Base-by-base conservation (phyloP, 139 green algal species). In the Picochlorum sp. region DNA sequence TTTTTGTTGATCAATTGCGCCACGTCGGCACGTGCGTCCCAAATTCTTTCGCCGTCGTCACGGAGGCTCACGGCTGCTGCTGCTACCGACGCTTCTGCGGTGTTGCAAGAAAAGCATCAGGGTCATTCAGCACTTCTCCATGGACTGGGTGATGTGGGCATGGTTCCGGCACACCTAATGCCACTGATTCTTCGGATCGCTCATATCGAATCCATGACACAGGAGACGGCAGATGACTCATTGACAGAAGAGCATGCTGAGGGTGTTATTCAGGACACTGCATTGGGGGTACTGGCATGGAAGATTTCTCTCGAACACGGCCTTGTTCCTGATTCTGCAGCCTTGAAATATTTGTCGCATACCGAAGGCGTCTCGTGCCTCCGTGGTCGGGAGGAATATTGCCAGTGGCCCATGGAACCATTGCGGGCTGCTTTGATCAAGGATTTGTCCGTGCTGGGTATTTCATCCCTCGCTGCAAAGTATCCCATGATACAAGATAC, bases 101-200 rank as follows among this genome's bases (percentile, higher is more conserved):
- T 11, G 34, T 11, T 57, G 28, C 14, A n/a, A 30, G 28, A 30
- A 16, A 55, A 55, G n/a, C 18, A 21, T 55, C 51, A 34, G 26
- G 66, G 66, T 7, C 71, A 78, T 69, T 61, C 66, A 18, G 52
- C 51, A 4, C 66, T 91, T 45, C 57, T 88, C 24, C 79, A 88
- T 49, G 81, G 84, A 3, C 81, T 94, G 21, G 87, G 87, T 6
- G 76, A 80, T 16, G 65, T 93, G 5, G 87, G 86, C 0, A 83
- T 88, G 49, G 71, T 94, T 6, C 21, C 80, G 1, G 59, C 87
- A 0, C 28, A 55, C 4, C 75, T 85, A 47, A 76, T 94, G 74
- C 86, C 86, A 8, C 89, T 71, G 77, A 67, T 94, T 14, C 66
- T 94, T 54, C 81, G 87, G 23, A 69, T 94, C 4, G 77, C 84